A percentile compares a stretch with the other conserved stretches of the same genome.
Evolutionary conservation across 2,329 filamentous ascomycete genomes (phyloP).

Genomic region (Parasarocladium wereldwijsianum): DNA sequence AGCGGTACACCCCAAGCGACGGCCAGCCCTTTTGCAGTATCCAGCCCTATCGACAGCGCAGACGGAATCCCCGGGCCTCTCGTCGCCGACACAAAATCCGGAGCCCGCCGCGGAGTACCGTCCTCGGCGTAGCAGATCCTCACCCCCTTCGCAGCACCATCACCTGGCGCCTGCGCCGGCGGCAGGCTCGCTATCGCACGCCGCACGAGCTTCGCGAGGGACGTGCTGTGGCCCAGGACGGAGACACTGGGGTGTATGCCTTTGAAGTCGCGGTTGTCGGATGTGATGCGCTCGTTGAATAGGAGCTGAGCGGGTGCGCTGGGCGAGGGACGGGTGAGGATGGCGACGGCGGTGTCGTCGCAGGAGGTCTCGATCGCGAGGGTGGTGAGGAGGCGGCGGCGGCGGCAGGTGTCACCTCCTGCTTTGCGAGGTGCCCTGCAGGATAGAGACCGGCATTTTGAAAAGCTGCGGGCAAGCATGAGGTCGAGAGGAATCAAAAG

Average conservation of each 20-base stretch:
- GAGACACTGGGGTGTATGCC: slow-evolving; percentile 73
- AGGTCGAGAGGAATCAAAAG: neutral
- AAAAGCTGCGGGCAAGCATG: neutral
- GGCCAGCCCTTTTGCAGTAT: slow-evolving; percentile 76
- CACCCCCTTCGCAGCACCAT: slow-evolving; percentile 1
- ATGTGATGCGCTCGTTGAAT: slow-evolving; percentile 71
- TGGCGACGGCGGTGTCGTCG: slow-evolving; percentile 83
- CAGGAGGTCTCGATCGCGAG: slow-evolving; percentile 76
- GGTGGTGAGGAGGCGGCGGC: slow-evolving; percentile 27
- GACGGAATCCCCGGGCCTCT: slow-evolving; percentile 79
- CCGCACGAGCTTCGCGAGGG: slow-evolving; percentile 53
- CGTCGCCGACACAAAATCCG: slow-evolving; percentile 80
- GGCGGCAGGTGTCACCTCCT: too few relatives aligned
- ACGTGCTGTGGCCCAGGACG: slow-evolving; percentile 58
- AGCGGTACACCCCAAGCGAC: slow-evolving; percentile 72
- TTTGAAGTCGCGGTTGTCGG: slow-evolving; percentile 57
- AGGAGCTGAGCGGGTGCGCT: slow-evolving; percentile 29
- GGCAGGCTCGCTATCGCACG: slow-evolving; percentile 44
- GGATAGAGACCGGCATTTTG: neutral
- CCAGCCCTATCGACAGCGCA: slow-evolving; percentile 63
- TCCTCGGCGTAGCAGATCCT: slow-evolving; percentile 8
- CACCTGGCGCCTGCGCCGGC: slow-evolving; percentile 9
- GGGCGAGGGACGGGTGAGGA: slow-evolving; percentile 45
- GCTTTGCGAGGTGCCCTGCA: neutral
- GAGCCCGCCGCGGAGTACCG: slow-evolving; percentile 25